Percentiles rank a stretch among this genome's conserved stretches.
Conservation (phyloP, 768 basidiomycete genomes). For the Serendipita sp. region DNA sequence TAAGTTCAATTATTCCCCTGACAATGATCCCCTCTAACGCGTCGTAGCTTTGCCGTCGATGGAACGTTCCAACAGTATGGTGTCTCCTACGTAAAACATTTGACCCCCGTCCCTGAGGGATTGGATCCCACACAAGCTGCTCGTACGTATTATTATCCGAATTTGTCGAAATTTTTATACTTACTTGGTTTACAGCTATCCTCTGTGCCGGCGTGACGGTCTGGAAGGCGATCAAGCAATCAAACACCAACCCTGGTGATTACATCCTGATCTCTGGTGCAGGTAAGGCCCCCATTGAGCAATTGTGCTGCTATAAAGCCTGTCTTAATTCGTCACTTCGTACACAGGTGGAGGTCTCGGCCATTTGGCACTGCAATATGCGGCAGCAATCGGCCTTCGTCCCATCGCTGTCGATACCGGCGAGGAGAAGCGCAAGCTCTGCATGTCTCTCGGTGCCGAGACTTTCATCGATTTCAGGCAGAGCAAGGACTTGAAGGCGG, state of each 20-base stretch:
- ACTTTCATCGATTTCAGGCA: constrained; percentile 64
- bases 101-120: constrained; percentile 64
- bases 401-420: constrained; percentile 75
- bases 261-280: constrained; percentile 66
- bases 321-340: neutral
- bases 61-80: constrained; percentile 45
- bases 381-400: constrained; percentile 54
- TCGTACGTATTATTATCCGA: constrained; percentile 24
- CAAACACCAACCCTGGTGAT: constrained; percentile 45
- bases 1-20: constrained; percentile 18
- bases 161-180: neutral
- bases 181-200: neutral
- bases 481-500: constrained; percentile 44
- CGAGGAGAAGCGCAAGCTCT: constrained; percentile 49
- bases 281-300: constrained; percentile 16
- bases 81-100: constrained; percentile 53
- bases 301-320: constrained; percentile 7
- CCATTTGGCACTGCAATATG: constrained; percentile 74
- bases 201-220: constrained; percentile 44
- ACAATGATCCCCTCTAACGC: neutral
- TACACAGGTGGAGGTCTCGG: constrained; percentile 49
- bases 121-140: constrained; percentile 39
- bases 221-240: constrained; percentile 70
- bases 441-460: constrained; percentile 48
- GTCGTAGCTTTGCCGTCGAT: constrained; percentile 31